Percentiles rank a stretch among this genome's conserved stretches.
Conservation (phyloP, 2,329 filamentous ascomycete genomes). For the Helotiales sp. region DNA sequence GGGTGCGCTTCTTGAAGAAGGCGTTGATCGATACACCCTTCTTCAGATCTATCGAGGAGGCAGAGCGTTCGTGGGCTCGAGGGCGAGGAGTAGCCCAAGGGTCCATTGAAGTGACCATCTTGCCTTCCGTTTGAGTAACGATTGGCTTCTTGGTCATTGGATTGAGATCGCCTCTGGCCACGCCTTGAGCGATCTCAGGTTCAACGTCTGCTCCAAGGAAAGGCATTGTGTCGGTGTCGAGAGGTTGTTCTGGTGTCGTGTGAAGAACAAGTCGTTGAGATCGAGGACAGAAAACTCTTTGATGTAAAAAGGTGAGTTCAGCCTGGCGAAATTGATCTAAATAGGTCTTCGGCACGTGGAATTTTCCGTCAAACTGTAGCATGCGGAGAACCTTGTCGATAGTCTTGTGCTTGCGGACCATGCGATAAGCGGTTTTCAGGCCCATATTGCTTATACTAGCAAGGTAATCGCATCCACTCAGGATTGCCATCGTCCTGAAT, state of each 20-base stretch:
- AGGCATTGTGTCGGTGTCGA: slow-evolving; percentile 72
- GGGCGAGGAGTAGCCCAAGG: slow-evolving; percentile 23
- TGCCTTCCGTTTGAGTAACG: slow-evolving; percentile 34
- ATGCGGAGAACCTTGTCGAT: slow-evolving; percentile 82
- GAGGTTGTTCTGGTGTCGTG: slow-evolving; percentile 65
- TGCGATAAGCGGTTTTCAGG: slow-evolving; percentile 89
- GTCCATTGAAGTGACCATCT: slow-evolving; percentile 28
- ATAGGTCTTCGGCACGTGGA: slow-evolving; percentile 80
- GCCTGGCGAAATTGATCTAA: slow-evolving; percentile 81
- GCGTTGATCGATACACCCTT: slow-evolving; percentile 64
- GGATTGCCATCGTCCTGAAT: slow-evolving; percentile 93
- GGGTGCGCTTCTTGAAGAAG: slow-evolving; percentile 69
- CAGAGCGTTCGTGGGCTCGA: slow-evolving; percentile 24
- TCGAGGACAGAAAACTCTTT: slow-evolving; percentile 88
- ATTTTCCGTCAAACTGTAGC: slow-evolving; percentile 88
- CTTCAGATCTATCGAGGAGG: slow-evolving; percentile 57
- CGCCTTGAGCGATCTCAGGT: slow-evolving; percentile 69
- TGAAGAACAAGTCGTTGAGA: slow-evolving; percentile 75
- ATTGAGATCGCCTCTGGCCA: slow-evolving; percentile 83
- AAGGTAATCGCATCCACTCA: slow-evolving; percentile 97
- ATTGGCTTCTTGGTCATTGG: slow-evolving; percentile 80
- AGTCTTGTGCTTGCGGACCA: slow-evolving; percentile 88
- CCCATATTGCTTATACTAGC: slow-evolving; percentile 83
- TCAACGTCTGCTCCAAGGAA: slow-evolving; percentile 81
- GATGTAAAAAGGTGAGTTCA: slow-evolving; percentile 90